Percentiles rank a stretch among this genome's conserved stretches.
Conservation (phyloP, 2,329 filamentous ascomycete species). For the Herpotrichia juniperi region DNA sequence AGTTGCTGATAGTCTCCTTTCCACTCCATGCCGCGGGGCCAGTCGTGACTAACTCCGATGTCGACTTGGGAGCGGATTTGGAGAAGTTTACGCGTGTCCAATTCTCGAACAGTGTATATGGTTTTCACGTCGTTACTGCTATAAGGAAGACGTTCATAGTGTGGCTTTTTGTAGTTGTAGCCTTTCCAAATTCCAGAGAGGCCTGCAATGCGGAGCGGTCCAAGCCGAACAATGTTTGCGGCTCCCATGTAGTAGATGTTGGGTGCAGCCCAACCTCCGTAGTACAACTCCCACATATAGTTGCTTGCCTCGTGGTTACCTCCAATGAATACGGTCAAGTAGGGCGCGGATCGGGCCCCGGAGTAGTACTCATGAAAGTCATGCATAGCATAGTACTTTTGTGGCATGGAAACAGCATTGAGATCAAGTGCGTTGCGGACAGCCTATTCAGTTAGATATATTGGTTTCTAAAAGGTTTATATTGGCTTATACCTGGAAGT, state of each 20-base stretch:
- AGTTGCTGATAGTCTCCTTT: conserved; percentile 72
- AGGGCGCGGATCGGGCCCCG: conserved; percentile 77
- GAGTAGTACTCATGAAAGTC: conserved; percentile 97
- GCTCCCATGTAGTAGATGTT: conserved; percentile 98
- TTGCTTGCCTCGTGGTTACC: conserved; percentile 96
- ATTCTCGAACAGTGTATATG: conserved; percentile 88
- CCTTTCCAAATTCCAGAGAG: conserved; percentile 96
- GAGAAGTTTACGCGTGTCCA: conserved; percentile 89
- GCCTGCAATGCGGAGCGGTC: conserved; percentile 84
- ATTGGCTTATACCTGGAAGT: conserved; percentile 75
- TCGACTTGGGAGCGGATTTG: conserved; percentile 88
- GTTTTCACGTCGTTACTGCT: conserved; percentile 75
- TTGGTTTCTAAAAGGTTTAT: not conserved
- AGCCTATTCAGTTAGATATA: conserved; percentile 59
- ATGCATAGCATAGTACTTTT: conserved; percentile 84
- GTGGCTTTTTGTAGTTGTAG: conserved; percentile 81
- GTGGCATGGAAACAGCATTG: conserved; percentile 85
- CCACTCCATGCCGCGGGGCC: conserved; percentile 84
- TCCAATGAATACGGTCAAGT: conserved; percentile 88
- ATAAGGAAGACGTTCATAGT: conserved; percentile 87
- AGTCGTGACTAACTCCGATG: conserved; percentile 92
- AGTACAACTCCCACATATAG: conserved; percentile 89
- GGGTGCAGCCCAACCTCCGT: conserved; percentile 95
- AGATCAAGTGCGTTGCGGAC: conserved; percentile 88
- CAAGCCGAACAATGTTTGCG: conserved; percentile 84